Conservation (phyloP, 176 grass and related monocot species). For the Zoysia pacifica region DNA sequence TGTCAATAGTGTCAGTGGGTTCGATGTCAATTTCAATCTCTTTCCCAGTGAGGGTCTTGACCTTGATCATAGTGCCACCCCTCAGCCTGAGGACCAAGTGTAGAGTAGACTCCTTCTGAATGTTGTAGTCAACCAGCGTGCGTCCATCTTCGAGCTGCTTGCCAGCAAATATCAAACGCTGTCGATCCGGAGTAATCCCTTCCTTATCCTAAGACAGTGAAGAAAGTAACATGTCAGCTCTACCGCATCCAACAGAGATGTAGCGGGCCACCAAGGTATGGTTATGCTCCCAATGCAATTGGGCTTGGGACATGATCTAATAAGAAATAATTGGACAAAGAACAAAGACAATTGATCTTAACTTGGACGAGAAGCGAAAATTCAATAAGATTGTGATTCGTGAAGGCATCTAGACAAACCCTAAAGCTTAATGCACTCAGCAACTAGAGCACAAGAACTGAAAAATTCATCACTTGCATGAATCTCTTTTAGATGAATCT, state of each 20-base stretch:
- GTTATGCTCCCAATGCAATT: not conserved
- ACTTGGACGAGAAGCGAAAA: not conserved
- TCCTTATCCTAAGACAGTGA: constrained; percentile 63
- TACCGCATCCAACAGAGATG: not conserved
- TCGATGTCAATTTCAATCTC: constrained; percentile 92
- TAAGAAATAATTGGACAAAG: not conserved
- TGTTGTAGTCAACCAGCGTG: constrained; percentile 83
- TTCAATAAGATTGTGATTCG: not conserved
- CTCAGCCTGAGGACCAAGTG: constrained; percentile 86
- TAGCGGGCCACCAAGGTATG: not conserved
- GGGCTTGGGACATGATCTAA: not conserved
- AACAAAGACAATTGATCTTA: not conserved
- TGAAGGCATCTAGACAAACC: not conserved
- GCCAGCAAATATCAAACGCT: constrained; percentile 79
- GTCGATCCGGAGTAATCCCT: constrained; percentile 85
- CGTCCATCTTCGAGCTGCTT: constrained; percentile 89
- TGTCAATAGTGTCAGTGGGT: constrained; percentile 75
- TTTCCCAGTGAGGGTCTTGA: constrained; percentile 90
- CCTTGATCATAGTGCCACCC: constrained; percentile 95
- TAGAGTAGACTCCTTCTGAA: constrained; percentile 93
- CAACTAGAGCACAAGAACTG: not conserved
- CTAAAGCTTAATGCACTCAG: not conserved
- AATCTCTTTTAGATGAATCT: not conserved
- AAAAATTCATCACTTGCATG: not conserved
- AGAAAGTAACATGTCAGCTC: not conserved